Evolutionary conservation across 352 stramenopile species (phyloP), one percentile per base, ranked within the genome.

Genomic region (Pythium aristosporum): DNA sequence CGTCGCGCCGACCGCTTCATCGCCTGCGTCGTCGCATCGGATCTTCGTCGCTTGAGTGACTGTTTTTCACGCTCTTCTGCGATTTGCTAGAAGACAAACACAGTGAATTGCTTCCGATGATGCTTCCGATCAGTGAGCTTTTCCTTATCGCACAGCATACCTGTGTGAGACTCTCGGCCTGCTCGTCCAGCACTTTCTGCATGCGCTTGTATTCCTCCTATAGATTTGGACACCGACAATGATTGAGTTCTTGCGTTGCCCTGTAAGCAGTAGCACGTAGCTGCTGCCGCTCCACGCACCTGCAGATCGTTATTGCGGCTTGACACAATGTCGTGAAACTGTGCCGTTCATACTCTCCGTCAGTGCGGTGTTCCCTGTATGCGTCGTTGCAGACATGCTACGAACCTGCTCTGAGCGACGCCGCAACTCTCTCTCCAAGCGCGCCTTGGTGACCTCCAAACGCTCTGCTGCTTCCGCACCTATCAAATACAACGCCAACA

Each of bases 301-400:
- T 91, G 83, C 23, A 92, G 81, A 60, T 88, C 80, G 5, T 69
- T 84, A 50, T 92, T 92, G 58, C 82, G 74, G 32, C 72, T 92
- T 43, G 79, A 84, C 15, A 92, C 68, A 8, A 90, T 67, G 13
- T 87, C 74, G 20, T 67, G 75, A 53, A 90, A 89, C 77, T 92
- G 63, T 30, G 7, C 10, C 20, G 36, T 42, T 37, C 11, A 23
- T 21, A n/a, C 1, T 28, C 16, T 46, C 16, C 18, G 21, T 30
- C 21, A 25, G 21, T 30, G 10, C 21, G 7, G 10, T 10, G 25
- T 50, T 21, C 15, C 44, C 25, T 30, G 25, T 30, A 30, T n/a
- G n/a, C n/a, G n/a, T 30, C 25, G 25, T 1, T 30, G 25, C 5
- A 30, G 25, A 5, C 25, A 30, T 30, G 25, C 20, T 5, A 32